A percentile compares a stretch with the other conserved stretches of the same genome.
Evolutionary conservation across 805 yeast genomes (phyloP).

Genomic region (Zygoascus bituminiphila): DNA sequence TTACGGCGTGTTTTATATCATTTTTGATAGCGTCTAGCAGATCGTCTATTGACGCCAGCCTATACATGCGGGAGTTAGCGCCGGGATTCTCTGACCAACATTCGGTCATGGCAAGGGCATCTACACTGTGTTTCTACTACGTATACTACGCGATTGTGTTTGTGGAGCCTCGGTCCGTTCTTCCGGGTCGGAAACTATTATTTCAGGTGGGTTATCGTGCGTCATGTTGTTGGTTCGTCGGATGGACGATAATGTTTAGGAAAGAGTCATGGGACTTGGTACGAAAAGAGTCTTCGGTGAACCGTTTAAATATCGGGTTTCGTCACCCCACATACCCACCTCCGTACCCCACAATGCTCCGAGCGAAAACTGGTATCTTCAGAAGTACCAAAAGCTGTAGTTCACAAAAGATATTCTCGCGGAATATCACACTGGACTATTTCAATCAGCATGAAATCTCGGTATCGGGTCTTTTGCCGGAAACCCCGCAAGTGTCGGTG

Average conservation of each 20-base stretch:
- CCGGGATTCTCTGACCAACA: no score
- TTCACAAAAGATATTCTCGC: background rate
- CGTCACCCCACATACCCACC: background rate
- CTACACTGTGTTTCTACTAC: background rate
- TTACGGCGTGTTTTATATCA: background rate
- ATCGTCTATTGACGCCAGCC: background rate
- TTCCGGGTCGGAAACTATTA: no score
- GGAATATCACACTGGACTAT: constrained; percentile 6
- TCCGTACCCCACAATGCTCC: background rate
- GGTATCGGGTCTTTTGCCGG: constrained; percentile 10
- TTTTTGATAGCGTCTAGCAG: background rate
- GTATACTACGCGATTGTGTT: background rate
- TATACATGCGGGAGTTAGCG: no score
- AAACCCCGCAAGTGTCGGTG: constrained; percentile 4
- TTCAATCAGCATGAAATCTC: constrained; percentile 9
- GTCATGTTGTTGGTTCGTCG: no score
- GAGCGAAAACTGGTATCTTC: background rate
- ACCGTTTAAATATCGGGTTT: background rate
- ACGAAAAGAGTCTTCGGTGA: background rate
- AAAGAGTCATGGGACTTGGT: background rate
- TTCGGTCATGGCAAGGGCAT: background rate
- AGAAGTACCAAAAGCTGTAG: background rate
- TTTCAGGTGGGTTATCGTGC: background rate
- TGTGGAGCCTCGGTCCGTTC: no score
- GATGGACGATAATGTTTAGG: background rate